Evolutionary conservation across 805 yeast genomes (phyloP), one percentile per base, ranked within the genome.

Genomic region (Nakazawaea sp.): DNA sequence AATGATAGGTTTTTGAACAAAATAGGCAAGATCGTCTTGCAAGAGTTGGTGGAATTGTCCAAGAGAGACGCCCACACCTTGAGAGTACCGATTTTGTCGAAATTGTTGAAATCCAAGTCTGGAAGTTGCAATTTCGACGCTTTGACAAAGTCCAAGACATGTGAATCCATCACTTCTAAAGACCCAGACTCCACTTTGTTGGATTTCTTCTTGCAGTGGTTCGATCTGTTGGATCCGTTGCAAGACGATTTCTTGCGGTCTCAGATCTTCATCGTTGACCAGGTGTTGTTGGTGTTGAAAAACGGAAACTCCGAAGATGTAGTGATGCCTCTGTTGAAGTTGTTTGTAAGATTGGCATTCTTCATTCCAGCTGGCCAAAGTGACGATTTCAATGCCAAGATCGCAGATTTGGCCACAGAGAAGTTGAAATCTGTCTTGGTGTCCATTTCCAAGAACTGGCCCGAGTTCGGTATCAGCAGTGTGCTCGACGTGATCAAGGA

Each of bases 71-170:
- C 71, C 37, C 65, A 72, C 3, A 45, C 50, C 13, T 60, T 65
- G 38, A 46, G 51, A 23, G 28, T 54, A 1, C 48, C 57, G 1
- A 37, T 55, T 11, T 34, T 58, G 21, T 40, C 42, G 35, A 46
- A 47, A 2, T 37, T 78, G 3, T 46, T 74, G 12, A 46, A 58
- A 25, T 68, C 72, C 11, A 56, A 62, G 13, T 65, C 66, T 19
- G 84, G 84, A 4, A 69, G 75, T 27, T 64, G 83, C 49, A 77
- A 77, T 42, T 88, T 89, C 56, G 97, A 89, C 56, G 66, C 70
- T 43, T 53, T 83, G 20, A 81, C 95, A 2, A 87, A 82, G 50
- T 62, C 89, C 1, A 86, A 81, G 52, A 73, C 86, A 0, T 60
- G 75, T 10, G 77, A 74, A 29, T 55, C 52, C 11, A 45, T 77